Percentiles rank a stretch among this genome's conserved stretches.
phyloP scores from a whole-genome alignment of 768 basidiomycete species.

The Kwoniella heveanensis region DNA sequence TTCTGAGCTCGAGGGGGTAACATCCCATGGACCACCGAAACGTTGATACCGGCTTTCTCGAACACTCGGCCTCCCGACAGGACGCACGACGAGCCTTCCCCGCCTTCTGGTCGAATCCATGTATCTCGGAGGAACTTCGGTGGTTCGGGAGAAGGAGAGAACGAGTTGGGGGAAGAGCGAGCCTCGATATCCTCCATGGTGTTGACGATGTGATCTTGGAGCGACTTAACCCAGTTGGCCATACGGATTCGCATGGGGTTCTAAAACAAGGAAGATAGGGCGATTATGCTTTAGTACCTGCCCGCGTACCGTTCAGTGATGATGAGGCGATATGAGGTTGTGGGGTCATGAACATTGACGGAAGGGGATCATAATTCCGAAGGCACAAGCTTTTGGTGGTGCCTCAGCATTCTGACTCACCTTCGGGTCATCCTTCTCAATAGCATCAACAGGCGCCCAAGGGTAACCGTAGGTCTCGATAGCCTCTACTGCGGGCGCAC shows the following conservation, averaged over 20 bases:
- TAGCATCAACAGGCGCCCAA: constrained; percentile 45
- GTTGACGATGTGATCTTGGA: constrained; percentile 78
- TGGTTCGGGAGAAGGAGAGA: constrained; percentile 22
- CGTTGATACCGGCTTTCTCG: constrained; percentile 96
- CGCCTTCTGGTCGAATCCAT: constrained; percentile 66
- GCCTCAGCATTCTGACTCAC: too few species aligned
- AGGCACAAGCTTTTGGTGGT: too few species aligned
- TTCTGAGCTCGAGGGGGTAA: constrained; percentile 86
- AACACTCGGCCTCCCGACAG: constrained; percentile 67
- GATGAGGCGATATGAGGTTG: too few species aligned
- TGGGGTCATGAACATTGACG: too few species aligned
- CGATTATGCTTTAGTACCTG: too few species aligned
- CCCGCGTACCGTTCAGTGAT: too few species aligned
- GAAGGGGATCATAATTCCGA: too few species aligned
- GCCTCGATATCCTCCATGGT: constrained; percentile 80
- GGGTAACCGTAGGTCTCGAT: constrained; percentile 36
- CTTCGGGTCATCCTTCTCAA: constrained; percentile 51
- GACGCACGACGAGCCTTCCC: constrained; percentile 79
- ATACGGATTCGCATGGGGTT: constrained; percentile 74
- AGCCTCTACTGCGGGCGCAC: constrained; percentile 32
- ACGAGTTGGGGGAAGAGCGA: constrained; percentile 59
- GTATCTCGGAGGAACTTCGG: constrained; percentile 73
- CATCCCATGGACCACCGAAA: constrained; percentile 83
- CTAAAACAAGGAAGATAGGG: constrained; percentile 17
- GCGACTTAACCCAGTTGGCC: constrained; percentile 70